Percentiles rank a stretch among this genome's conserved stretches.
These are phyloP conservation scores for Trichosporon sp. DNA, from an alignment of 1,284 basidiomycete genomes.

Conservation along the genomic window DNA sequence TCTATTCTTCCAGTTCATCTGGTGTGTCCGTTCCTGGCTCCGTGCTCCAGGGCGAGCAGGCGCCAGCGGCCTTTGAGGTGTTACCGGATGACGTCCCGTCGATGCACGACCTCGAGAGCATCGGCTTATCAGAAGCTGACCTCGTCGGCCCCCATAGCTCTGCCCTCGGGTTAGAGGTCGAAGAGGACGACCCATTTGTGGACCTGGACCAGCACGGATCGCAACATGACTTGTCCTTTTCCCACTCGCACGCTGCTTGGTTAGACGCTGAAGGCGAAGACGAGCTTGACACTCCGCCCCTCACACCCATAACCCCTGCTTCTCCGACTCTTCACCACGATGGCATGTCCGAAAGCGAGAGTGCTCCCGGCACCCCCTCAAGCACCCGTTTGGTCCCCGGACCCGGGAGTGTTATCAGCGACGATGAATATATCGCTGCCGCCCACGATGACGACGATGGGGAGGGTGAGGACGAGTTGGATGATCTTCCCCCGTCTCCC, in stretches of 20 bases:
- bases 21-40: background rate
- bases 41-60: background rate
- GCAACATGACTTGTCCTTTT: background rate
- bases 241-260: background rate
- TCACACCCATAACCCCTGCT: background rate
- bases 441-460: background rate
- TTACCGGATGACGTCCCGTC: background rate
- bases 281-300: background rate
- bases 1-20: background rate
- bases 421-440: slow-evolving; percentile 10
- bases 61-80: background rate
- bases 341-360: background rate
- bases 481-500: background rate
- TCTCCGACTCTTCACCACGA: no score
- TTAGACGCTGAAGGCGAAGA: background rate
- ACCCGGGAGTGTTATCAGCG: background rate
- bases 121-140: background rate
- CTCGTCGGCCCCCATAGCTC: background rate
- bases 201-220: background rate
- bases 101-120: background rate
- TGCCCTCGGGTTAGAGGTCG: background rate
- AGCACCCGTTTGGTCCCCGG: background rate
- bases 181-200: background rate
- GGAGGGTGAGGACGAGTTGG: background rate
- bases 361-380: background rate